Conservation (phyloP, 257 asterid species). For the Ligustrum vulgare region DNA sequence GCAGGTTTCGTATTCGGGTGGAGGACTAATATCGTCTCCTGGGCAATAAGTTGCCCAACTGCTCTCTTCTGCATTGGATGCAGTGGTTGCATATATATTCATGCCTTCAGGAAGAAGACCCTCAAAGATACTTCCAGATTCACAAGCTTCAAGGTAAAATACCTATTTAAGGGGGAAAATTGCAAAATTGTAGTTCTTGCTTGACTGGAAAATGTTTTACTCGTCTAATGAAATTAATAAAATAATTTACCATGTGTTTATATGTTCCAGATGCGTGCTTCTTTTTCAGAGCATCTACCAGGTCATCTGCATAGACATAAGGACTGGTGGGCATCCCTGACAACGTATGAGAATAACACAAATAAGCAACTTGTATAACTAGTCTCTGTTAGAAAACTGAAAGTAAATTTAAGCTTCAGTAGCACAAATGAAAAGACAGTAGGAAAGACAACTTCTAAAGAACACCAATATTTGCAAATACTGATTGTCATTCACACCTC, state of each 20-base stretch:
- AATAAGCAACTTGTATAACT: conserved; percentile 12
- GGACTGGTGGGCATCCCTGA: conserved; percentile 89
- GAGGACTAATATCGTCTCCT: conserved; percentile 81
- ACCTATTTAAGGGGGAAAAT: conserved; percentile 44
- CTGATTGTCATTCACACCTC: neutral
- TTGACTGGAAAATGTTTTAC: conserved; percentile 6
- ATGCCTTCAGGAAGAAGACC: conserved; percentile 87
- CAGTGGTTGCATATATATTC: conserved; percentile 92
- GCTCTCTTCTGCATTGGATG: conserved; percentile 92
- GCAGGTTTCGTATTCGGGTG: conserved; percentile 86
- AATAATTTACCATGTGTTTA: conserved; percentile 69
- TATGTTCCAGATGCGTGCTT: conserved; percentile 88
- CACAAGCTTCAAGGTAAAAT: conserved; percentile 95
- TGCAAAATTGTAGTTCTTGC: conserved; percentile 14
- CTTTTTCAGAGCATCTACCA: conserved; percentile 54
- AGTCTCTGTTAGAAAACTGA: neutral
- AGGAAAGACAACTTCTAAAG: neutral
- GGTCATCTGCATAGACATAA: conserved; percentile 74
- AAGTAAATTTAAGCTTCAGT: neutral
- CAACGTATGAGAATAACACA: conserved; percentile 22
- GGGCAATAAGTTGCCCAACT: conserved; percentile 99
- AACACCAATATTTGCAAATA: neutral
- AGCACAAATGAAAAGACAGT: neutral
- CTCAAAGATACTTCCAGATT: conserved; percentile 94
- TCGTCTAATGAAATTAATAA: neutral